Base-by-base conservation (phyloP, 306 rosid species). In the Vachellia pachyceras region DNA sequence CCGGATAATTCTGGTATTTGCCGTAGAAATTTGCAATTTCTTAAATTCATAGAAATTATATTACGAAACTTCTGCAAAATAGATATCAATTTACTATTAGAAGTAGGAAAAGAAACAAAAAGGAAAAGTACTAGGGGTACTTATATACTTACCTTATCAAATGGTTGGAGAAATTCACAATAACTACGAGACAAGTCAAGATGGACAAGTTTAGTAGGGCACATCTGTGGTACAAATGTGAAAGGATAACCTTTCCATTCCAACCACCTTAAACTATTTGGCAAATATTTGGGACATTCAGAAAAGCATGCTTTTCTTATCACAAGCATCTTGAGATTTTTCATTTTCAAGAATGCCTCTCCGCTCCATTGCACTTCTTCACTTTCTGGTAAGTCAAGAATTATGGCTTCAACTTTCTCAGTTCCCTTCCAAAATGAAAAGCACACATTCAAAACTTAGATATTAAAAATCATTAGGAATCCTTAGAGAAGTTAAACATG, bases 211-310 rank as follows among this genome's bases (percentile, higher is more conserved):
- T 52, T 12, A 0, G 1, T 18, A 4, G 64, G 64, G 9, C 5
- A 1, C 36, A 35, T 3, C 3, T 12, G n/a, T n/a, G n/a, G n/a
- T n/a, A 50, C 35, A 52, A n/a, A 35, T 7, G 4, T 0, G 6
- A 22, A 73, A 9, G 65, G 49, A n/a, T 73, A 73, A 1, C n/a
- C 8, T 5, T 35, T 37, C 77, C 77, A 73, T 10, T 33, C 44
- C 20, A 73, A n/a, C 46, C 39, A 41, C 10, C 49, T 73, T n/a
- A 73, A 73, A 36, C 46, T 73, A 11, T 37, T 73, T 50, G 77
- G 77, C 17, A 73, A 45, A 36, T 18, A 4, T 15, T 10, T 36
- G 6, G 49, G 77, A 8, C 65, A 3, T 35, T 6, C 3, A 52
- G 35, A 50, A 35, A 73, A 50, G 10, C 46, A 8, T 1, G 10